phyloP scores from a whole-genome alignment of 2,329 filamentous ascomycete species.

The Dactylonectria estremocensis region DNA sequence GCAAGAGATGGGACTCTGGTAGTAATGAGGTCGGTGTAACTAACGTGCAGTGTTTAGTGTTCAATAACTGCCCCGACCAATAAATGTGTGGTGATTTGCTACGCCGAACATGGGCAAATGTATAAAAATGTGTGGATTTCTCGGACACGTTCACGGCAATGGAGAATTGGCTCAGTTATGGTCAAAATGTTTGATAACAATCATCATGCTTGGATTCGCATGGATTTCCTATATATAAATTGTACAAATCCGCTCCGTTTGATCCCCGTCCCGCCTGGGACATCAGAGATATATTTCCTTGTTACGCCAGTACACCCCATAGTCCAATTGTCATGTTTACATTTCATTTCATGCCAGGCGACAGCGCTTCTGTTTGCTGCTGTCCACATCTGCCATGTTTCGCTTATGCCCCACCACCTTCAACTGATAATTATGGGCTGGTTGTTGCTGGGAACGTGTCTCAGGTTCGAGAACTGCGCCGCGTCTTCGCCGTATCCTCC shows the following conservation, averaged over 20 bases:
- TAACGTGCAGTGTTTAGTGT: constrained; percentile 2
- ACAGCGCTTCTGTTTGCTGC: constrained; percentile 36
- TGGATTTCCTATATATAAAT: constrained; percentile 45
- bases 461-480: constrained; percentile 41
- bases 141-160: too few species aligned
- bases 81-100: neutral
- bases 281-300: constrained; percentile 36
- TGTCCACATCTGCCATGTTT: constrained; percentile 33
- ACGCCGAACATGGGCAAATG: too few species aligned
- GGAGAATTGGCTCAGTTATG: neutral
- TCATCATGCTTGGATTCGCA: constrained; percentile 37
- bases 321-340: constrained; percentile 31
- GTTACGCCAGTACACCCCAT: constrained; percentile 34
- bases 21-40: neutral
- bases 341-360: constrained; percentile 42
- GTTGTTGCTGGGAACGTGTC: constrained; percentile 46
- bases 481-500: constrained; percentile 50
- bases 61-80: neutral
- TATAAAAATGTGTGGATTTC: too few species aligned
- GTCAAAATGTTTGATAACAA: neutral
- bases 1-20: constrained; percentile 74
- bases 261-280: constrained; percentile 36
- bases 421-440: constrained; percentile 44
- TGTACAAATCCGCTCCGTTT: constrained; percentile 29
- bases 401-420: constrained; percentile 43